Percentiles rank a stretch among this genome's conserved stretches.
These are phyloP conservation scores for Alectoria sarmentosa DNA, from an alignment of 495 filamentous ascomycete species.

Conservation along the genomic window DNA sequence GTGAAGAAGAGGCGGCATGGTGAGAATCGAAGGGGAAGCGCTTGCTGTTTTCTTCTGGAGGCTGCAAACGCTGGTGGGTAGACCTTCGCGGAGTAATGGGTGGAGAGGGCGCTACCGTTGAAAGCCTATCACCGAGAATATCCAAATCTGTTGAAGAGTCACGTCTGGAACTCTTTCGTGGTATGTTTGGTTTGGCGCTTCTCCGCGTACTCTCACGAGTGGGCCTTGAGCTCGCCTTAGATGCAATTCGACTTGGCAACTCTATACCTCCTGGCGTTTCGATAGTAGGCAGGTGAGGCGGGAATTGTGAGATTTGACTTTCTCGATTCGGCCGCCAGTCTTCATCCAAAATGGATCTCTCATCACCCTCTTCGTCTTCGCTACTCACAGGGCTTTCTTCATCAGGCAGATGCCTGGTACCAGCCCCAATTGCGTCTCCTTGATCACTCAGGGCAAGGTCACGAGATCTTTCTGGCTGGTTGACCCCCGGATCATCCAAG, in stretches of 20 bases:
- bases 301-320: constrained; percentile 41
- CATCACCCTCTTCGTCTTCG: constrained; percentile 32
- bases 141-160: constrained; percentile 30
- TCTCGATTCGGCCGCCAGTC: constrained; percentile 29
- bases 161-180: constrained; percentile 58
- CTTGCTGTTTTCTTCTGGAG: constrained; percentile 14
- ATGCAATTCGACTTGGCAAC: constrained; percentile 56
- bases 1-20: constrained; percentile 17
- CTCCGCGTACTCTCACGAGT: constrained; percentile 32
- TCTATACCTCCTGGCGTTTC: constrained; percentile 56
- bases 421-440: constrained; percentile 29
- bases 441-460: constrained; percentile 47
- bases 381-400: constrained; percentile 22
- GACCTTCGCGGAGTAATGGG: constrained; percentile 24
- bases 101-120: constrained; percentile 26
- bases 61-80: constrained; percentile 22
- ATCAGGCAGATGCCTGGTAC: constrained; percentile 28
- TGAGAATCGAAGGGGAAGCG: constrained; percentile 24
- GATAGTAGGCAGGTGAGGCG: constrained; percentile 54
- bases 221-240: constrained; percentile 45
- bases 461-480: constrained; percentile 48
- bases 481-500: constrained; percentile 49
- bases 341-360: constrained; percentile 38
- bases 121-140: constrained; percentile 25
- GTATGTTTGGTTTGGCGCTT: constrained; percentile 39